Conservation (phyloP, 1,284 basidiomycete species). For the Puccinia sorghi region DNA sequence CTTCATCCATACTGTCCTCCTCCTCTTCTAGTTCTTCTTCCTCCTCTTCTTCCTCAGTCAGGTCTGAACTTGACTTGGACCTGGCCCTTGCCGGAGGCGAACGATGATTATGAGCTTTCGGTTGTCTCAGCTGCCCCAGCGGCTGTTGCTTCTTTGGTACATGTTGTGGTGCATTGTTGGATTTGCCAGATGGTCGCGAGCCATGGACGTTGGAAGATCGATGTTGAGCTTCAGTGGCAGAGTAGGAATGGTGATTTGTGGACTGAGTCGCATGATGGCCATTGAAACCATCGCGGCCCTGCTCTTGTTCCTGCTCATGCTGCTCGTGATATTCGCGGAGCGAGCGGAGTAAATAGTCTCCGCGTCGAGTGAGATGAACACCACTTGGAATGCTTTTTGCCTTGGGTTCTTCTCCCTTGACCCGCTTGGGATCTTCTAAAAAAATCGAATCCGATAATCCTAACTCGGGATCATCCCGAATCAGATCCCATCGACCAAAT, state of each 20-base stretch:
- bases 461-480: constrained; percentile 82
- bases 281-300: constrained; percentile 25
- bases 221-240: constrained; percentile 36
- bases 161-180: constrained; percentile 61
- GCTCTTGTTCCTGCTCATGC: constrained; percentile 52
- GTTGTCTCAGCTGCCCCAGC: neutral
- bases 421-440: constrained; percentile 82
- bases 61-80: constrained; percentile 55
- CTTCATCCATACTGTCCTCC: constrained; percentile 76
- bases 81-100: constrained; percentile 63
- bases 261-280: neutral
- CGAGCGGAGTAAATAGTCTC: constrained; percentile 87
- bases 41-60: constrained; percentile 56
- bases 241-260: constrained; percentile 41
- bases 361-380: constrained; percentile 93
- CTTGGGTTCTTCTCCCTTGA: constrained; percentile 65
- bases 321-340: constrained; percentile 91
- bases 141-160: constrained; percentile 60
- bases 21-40: constrained; percentile 52
- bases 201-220: constrained; percentile 32
- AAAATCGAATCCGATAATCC: constrained; percentile 90
- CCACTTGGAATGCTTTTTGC: constrained; percentile 87
- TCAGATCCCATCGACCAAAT: constrained; percentile 95
- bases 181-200: constrained; percentile 29
- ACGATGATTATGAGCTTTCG: constrained; percentile 63